Percentiles rank a stretch among this genome's conserved stretches.
Evolutionary conservation across 345 rosid genomes (phyloP).

Genomic region (Populus nigra): DNA sequence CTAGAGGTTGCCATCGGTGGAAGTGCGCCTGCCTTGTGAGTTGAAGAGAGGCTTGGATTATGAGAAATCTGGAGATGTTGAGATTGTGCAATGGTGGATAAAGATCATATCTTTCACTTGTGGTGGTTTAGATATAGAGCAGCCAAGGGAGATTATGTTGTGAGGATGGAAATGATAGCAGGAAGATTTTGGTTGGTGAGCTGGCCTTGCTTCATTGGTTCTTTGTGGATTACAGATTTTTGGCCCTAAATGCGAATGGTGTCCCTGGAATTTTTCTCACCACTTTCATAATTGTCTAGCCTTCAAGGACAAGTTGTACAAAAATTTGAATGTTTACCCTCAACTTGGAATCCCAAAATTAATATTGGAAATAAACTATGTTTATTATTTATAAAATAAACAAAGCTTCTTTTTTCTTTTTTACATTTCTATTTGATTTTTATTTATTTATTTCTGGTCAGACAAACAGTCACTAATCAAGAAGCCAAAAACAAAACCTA

Average conservation of each 20-base stretch:
- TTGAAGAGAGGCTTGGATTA: not conserved
- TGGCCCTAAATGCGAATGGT: not conserved
- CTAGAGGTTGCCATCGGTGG: conserved; percentile 38
- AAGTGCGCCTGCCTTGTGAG: conserved; percentile 1
- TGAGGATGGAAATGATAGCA: conserved; percentile 30
- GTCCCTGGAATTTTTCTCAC: not conserved
- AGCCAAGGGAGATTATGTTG: not conserved
- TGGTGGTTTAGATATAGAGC: not conserved
- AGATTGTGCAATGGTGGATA: not conserved
- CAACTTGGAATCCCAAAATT: too few relatives aligned
- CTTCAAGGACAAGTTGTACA: too few relatives aligned
- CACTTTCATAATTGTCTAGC: not conserved
- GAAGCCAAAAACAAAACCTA: not conserved
- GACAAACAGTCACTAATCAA: not conserved
- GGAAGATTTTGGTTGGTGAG: conserved; percentile 34
- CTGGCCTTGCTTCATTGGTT: conserved; percentile 46
- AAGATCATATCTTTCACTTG: not conserved
- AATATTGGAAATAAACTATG: too few relatives aligned
- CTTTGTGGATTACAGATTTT: conserved; percentile 35
- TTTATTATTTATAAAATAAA: too few relatives aligned
- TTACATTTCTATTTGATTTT: not conserved
- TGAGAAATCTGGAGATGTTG: not conserved
- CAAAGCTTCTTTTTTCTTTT: not conserved
- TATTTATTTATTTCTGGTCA: not conserved
- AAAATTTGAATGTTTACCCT: too few relatives aligned